Evolutionary conservation across 495 filamentous ascomycete genomes (phyloP).

Genomic region (Lophiostoma macrostomum): DNA sequence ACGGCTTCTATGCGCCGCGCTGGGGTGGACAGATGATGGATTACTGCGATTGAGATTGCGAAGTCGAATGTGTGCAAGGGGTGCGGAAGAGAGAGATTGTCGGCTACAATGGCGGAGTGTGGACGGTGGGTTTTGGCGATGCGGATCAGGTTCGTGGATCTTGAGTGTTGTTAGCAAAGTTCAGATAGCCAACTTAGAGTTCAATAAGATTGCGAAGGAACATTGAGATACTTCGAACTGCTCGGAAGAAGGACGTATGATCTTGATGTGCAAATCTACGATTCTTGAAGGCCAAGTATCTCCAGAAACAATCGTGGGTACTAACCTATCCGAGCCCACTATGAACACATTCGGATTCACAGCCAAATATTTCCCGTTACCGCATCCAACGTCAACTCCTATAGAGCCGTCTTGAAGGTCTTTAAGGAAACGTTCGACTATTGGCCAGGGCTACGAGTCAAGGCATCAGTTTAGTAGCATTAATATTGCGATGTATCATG

Average conservation of each 20-base stretch:
- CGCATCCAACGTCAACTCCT: slow-evolving; percentile 88
- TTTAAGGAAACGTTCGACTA: slow-evolving; percentile 76
- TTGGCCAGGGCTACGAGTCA: slow-evolving; percentile 74
- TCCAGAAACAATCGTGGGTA: too few relatives aligned
- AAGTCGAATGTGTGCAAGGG: slow-evolving; percentile 75
- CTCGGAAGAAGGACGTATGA: too few relatives aligned
- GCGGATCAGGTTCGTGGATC: slow-evolving; percentile 66
- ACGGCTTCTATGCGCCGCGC: slow-evolving; percentile 72
- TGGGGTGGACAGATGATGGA: slow-evolving; percentile 90
- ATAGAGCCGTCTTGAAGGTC: slow-evolving; percentile 67
- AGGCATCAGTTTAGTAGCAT: not conserved
- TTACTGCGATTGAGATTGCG: slow-evolving; percentile 88
- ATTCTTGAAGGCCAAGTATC: too few relatives aligned
- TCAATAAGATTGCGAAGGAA: too few relatives aligned
- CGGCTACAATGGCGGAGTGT: slow-evolving; percentile 66
- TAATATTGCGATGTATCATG: not conserved
- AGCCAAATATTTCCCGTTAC: slow-evolving; percentile 91
- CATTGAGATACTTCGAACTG: too few relatives aligned
- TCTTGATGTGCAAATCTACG: too few relatives aligned
- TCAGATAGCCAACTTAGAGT: too few relatives aligned
- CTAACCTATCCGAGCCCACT: slow-evolving; percentile 79
- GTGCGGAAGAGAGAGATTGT: slow-evolving; percentile 67
- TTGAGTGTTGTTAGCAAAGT: too few relatives aligned
- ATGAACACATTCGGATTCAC: slow-evolving; percentile 78
- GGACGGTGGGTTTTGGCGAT: slow-evolving; percentile 68